Evolutionary conservation across 371 early-diverging fungal species (phyloP), one percentile per base, ranked within the genome.

Genomic region (Ordospora colligata): DNA sequence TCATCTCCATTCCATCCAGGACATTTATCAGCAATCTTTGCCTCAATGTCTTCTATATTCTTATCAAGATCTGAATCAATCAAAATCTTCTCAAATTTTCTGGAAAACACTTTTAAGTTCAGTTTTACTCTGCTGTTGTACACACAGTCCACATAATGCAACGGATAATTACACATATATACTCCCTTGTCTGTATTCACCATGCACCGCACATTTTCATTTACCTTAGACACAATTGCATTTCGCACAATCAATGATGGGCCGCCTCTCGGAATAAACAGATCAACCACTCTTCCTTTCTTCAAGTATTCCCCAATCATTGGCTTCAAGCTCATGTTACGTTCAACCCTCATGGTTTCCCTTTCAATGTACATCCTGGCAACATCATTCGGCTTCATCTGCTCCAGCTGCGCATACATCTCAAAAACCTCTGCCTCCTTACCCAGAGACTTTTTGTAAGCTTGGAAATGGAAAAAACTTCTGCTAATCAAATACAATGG

Each of bases 381-480:
- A 42, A 62, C 42, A 4, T 50, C 22, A 52, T 51, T 69, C 17
- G 42, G 66, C 45, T 19, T 14, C 9, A 40, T 25, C 21, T 45
- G 27, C 40, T 65, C 66, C 21, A 78, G 44, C 1, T 49, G 27
- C 2, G 44, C 45, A 21, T 75, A 37, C 45, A 67, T 70, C 21
- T 64, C 22, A 27, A 46, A 40, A 19, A 83, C 27, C 19, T 75
- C 69, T 9, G 53, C 52, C 58, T 81, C 73, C 53, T 67, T 23
- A 3, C 27, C 76, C n/a, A 67, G 37, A 19, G 75, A 77, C 44
- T 62, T 74, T 51, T 73, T 76, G 44, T 74, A 75, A 10, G 77
- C 77, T 82, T 97, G 96, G 87, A 92, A 96, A 79, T 97, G 97
- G 80, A 88, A 90, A 85, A 99, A 99, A 82, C 91, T 91, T 43